Conservation (phyloP, 31 red algal genomes). For the Endocladia muricata region DNA sequence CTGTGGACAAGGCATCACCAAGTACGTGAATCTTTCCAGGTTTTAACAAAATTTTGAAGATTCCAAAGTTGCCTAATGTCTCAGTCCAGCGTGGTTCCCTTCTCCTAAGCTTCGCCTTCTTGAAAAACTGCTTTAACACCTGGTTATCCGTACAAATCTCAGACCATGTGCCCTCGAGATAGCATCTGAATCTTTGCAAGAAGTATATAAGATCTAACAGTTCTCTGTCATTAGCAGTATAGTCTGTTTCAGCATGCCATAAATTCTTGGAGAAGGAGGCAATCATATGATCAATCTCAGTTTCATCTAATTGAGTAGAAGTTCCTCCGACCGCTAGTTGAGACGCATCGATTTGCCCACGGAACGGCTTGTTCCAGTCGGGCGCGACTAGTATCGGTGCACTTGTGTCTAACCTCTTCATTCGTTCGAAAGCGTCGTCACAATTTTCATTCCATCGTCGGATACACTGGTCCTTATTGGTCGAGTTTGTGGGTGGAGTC, state of each 20-base stretch:
- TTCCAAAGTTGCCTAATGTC: slow-evolving; percentile 16
- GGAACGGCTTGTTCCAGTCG: slow-evolving; percentile 8
- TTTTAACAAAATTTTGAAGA: background rate
- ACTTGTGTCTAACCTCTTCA: background rate
- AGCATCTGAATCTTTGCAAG: slow-evolving; percentile 24
- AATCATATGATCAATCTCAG: background rate
- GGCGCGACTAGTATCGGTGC: slow-evolving; percentile 11
- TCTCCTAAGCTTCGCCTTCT: slow-evolving; percentile 22
- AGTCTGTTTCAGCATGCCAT: background rate
- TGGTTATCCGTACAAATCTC: slow-evolving; percentile 50
- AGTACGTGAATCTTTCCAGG: too few relatives aligned
- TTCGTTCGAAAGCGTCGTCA: background rate
- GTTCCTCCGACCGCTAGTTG: slow-evolving; percentile 28
- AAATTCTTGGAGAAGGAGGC: slow-evolving; percentile 13
- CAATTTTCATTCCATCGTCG: background rate
- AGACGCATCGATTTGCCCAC: slow-evolving; percentile 10
- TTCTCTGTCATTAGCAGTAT: slow-evolving; percentile 28
- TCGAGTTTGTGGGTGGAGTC: slow-evolving; percentile 10
- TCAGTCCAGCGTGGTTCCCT: slow-evolving; percentile 44
- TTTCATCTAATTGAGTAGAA: background rate
- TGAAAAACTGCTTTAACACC: slow-evolving; percentile 42
- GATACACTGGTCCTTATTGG: background rate
- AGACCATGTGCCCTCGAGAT: slow-evolving; percentile 41
- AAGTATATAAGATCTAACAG: slow-evolving; percentile 10
- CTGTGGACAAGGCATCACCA: too few relatives aligned